Base-by-base conservation (phyloP, 2,329 filamentous ascomycete genomes). In the Neospermospora avenae region DNA sequence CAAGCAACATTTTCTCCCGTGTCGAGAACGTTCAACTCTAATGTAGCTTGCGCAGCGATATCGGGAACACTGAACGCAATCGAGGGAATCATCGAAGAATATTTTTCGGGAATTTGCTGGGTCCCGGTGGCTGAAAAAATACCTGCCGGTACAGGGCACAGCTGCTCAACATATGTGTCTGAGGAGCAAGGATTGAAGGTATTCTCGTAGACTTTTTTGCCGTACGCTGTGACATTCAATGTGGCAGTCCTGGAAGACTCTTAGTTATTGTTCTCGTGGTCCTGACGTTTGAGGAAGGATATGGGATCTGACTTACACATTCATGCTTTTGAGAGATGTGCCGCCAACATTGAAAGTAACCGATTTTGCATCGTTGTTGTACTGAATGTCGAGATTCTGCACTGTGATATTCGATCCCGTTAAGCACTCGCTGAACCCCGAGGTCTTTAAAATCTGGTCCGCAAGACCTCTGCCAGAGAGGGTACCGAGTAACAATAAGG, bases 11-110 rank as follows among this genome's bases (percentile, higher is more conserved):
- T 80, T 35, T 81, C 70, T 41, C 80, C 81, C 4, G 77, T 78
- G 34, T 88, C 84, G 41, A 84, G 75, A 4, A 84, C 77, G 61
- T 82, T 86, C 48, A 99, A 82, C 71, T 91, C 78, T 64, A 99
- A 78, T 46, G 87, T 95, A 35, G 93, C 95, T 69, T 88, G 77
- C 39, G 93, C 93, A 58, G 93, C 88, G 67, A 99, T 88, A 73
- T 99, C 93, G 53, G 95, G 95, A 34, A 99, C 81, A 62, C 84
- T 83, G 77, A 97, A 99, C 13, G 93, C 93, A 66, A 99, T 96
- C 2, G 84, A 78, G 1, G 95, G 95, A 42, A 99, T 93, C 75
- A 89, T 77, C 57, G 81, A 81, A 58, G 90, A 86, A 71, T 87
- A 93, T 62, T 86, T 71, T 0, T 82, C 75, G 16, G 92, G 89